Percentiles rank a stretch among this genome's conserved stretches.
These are phyloP conservation scores for Dioszegia crocea DNA, from an alignment of 768 basidiomycete species.

Conservation along the genomic window DNA sequence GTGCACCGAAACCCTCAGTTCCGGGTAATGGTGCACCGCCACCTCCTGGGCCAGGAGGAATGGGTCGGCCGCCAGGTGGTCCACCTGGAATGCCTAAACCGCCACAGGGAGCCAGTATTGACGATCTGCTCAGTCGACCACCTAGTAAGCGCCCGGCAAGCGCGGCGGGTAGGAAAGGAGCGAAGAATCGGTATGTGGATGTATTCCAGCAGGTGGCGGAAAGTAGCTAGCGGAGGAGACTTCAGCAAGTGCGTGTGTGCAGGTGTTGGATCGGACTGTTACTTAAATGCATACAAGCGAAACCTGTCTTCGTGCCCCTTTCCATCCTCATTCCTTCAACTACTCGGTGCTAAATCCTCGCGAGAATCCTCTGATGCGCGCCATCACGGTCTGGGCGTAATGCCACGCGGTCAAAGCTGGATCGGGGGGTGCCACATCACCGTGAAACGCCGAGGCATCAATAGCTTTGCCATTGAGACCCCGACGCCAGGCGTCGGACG, in stretches of 20 bases:
- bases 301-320: too few relatives aligned
- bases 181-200: constrained; percentile 82
- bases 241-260: not conserved
- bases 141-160: constrained; percentile 58
- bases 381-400: constrained; percentile 2
- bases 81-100: constrained; percentile 8
- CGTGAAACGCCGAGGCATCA: not conserved
- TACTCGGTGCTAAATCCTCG: too few relatives aligned
- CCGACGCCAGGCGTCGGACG: not conserved
- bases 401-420: not conserved
- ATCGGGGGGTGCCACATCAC: not conserved
- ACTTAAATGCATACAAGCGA: too few relatives aligned
- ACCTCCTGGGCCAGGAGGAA: not conserved
- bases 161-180: constrained; percentile 62
- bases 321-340: too few relatives aligned
- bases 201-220: constrained; percentile 72
- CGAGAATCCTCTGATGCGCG: not conserved
- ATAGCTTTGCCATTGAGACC: constrained; percentile 4
- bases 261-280: too few relatives aligned
- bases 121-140: constrained; percentile 54
- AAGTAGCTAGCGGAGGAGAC: constrained; percentile 15
- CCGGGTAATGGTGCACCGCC: not conserved
- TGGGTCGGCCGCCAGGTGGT: not conserved
- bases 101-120: constrained; percentile 29
- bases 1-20: not conserved